These are phyloP conservation scores for Antitrichia curtipendula DNA, from an alignment of 225 moss, liverwort and hornwort genomes.

Conservation along the genomic window DNA sequence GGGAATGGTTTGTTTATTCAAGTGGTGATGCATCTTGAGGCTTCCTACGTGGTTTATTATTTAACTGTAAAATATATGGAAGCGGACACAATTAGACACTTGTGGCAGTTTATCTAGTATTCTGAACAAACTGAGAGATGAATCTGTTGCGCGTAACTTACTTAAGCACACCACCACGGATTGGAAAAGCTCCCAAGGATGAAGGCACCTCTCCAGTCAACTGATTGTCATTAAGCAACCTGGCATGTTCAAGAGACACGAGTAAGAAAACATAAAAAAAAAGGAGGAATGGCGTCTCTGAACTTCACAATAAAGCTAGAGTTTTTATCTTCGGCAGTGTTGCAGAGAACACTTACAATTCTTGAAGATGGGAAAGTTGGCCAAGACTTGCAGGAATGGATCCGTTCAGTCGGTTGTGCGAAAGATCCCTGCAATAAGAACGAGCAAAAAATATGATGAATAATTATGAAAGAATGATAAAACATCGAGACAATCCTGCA, in stretches of 20 bases:
- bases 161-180: conserved; percentile 79
- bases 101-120: not conserved
- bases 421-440: conserved; percentile 42
- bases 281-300: not conserved
- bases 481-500: not conserved
- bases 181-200: conserved; percentile 55
- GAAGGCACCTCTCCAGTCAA: conserved; percentile 73
- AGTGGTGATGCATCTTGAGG: not conserved
- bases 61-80: not conserved
- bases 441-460: not conserved
- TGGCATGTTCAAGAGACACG: not conserved
- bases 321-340: not conserved
- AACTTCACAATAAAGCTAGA: not conserved
- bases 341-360: conserved; percentile 37
- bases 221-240: conserved; percentile 80
- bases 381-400: conserved; percentile 71
- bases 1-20: not conserved
- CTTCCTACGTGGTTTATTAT: not conserved
- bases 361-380: conserved; percentile 38
- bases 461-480: not conserved
- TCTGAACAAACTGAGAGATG: not conserved
- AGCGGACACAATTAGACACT: not conserved
- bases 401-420: conserved; percentile 57
- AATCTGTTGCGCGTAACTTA: conserved; percentile 1
- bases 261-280: not conserved